phyloP scores from a whole-genome alignment of 148 eudicot species.

The Vaccinium macrocarpon region DNA sequence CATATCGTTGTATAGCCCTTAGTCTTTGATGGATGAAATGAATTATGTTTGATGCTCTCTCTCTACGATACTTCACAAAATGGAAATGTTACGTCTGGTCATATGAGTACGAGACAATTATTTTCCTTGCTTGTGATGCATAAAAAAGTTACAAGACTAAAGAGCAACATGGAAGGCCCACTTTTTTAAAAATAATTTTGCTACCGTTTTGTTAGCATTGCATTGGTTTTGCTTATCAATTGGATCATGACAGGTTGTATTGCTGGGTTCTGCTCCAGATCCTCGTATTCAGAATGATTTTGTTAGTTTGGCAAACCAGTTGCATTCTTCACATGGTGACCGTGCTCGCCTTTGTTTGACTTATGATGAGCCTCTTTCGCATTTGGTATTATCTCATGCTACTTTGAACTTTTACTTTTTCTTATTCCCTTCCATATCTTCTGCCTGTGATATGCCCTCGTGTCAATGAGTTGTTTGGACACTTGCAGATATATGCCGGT shows the following conservation, averaged over 20 bases:
- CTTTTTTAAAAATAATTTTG: neutral
- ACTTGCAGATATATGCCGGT: slow-evolving; percentile 86
- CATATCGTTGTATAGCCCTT: too few relatives aligned
- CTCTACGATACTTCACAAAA: neutral
- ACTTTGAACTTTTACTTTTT: neutral
- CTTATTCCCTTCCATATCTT: neutral
- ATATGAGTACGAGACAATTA: neutral
- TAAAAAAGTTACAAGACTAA: neutral
- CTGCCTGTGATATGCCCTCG: neutral
- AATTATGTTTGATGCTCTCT: too few relatives aligned
- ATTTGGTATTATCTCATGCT: slow-evolving; percentile 58
- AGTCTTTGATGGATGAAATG: too few relatives aligned
- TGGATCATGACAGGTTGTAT: slow-evolving; percentile 53
- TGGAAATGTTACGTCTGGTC: neutral
- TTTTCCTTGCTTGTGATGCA: neutral
- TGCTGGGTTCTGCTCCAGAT: slow-evolving; percentile 94
- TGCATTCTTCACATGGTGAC: slow-evolving; percentile 80
- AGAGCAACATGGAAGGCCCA: neutral
- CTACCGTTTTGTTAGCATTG: neutral
- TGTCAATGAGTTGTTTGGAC: slow-evolving; percentile 4
- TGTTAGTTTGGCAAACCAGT: slow-evolving; percentile 67
- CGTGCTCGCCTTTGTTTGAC: slow-evolving; percentile 89
- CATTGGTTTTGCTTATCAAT: neutral
- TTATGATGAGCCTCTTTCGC: slow-evolving; percentile 97
- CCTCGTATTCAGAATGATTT: slow-evolving; percentile 86